These are phyloP conservation scores for Fusarium mundagurra DNA, from an alignment of 2,329 filamentous ascomycete species.

Conservation along the genomic window DNA sequence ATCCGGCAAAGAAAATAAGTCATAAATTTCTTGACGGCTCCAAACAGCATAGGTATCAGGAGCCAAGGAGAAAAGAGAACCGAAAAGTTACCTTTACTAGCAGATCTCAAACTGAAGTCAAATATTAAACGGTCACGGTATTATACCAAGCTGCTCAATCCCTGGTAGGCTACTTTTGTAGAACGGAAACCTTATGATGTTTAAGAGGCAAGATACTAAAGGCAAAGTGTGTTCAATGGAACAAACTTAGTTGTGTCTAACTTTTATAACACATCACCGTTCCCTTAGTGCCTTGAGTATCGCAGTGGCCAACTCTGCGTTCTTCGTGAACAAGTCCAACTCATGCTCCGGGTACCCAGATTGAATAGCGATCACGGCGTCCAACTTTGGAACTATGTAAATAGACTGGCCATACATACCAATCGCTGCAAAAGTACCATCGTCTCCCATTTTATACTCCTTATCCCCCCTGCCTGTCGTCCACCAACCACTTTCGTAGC, in stretches of 20 bases:
- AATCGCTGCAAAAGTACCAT: conserved; percentile 14
- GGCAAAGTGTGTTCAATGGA: background rate
- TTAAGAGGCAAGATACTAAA: background rate
- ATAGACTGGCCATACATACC: conserved; percentile 33
- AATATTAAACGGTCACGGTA: background rate
- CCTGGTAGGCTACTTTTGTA: background rate
- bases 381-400: conserved; percentile 15
- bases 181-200: background rate
- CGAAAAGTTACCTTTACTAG: no score
- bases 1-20: background rate
- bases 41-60: no score
- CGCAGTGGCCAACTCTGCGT: conserved; percentile 21
- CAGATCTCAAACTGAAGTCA: background rate
- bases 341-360: conserved; percentile 34
- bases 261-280: background rate
- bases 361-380: conserved; percentile 18
- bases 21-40: no score
- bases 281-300: conserved; percentile 8
- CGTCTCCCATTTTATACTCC: conserved; percentile 14
- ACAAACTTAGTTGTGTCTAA: background rate
- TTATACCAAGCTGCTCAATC: background rate
- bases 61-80: background rate
- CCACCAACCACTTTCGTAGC: conserved; percentile 34
- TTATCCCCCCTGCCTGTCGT: conserved; percentile 11
- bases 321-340: conserved; percentile 16